phyloP scores from a whole-genome alignment of 345 rosid species.

The Alliaria petiolata region DNA sequence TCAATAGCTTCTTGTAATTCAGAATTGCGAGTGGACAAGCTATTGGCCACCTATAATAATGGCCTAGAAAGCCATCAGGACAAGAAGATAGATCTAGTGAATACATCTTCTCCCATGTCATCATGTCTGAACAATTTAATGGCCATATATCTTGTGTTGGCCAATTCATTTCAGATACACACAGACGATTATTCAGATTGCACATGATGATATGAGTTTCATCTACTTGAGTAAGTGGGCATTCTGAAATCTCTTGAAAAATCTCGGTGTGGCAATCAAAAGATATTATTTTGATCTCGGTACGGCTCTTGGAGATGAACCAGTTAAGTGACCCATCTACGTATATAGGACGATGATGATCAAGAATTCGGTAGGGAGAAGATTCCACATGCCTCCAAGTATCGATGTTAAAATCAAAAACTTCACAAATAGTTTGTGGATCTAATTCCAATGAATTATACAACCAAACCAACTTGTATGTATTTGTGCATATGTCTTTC shows the following conservation, averaged over 20 bases:
- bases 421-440: not conserved
- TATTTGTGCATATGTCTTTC: not conserved
- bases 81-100: slow-evolving; percentile 5
- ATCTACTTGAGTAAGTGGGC: not conserved
- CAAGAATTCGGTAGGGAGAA: not conserved
- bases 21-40: not conserved
- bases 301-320: not conserved
- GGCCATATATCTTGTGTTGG: not conserved
- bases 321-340: not conserved
- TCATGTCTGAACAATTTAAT: not conserved
- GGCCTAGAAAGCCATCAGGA: not conserved
- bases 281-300: not conserved
- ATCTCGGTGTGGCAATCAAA: slow-evolving; percentile 5
- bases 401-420: not conserved
- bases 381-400: not conserved
- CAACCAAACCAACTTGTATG: not conserved
- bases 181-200: not conserved
- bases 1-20: not conserved
- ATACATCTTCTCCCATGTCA: not conserved
- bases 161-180: not conserved
- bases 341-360: not conserved
- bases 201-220: not conserved
- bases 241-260: not conserved
- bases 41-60: not conserved
- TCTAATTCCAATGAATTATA: not conserved